A percentile compares a stretch with the other conserved stretches of the same genome.
Evolutionary conservation across 164 flowering plant species (phyloP).

Genomic region (Magnolia kwangsiensis): DNA sequence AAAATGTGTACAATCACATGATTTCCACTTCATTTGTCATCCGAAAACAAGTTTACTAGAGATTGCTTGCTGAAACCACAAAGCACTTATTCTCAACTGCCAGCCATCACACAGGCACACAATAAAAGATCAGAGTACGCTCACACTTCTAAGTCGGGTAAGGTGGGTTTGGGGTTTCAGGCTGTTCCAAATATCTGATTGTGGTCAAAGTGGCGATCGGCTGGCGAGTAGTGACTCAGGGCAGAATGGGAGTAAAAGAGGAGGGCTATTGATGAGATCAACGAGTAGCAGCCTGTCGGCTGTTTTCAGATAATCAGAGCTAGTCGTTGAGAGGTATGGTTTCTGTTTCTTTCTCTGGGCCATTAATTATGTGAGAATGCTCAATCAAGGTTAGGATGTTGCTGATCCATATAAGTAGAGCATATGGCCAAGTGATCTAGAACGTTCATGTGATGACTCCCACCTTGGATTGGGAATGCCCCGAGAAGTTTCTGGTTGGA

Average conservation of each 20-base stretch:
- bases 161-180: too few species aligned
- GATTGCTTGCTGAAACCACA: too few species aligned
- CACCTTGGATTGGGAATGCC: background rate
- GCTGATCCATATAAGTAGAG: background rate
- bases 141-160: too few species aligned
- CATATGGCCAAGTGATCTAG: background rate
- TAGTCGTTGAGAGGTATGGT: background rate
- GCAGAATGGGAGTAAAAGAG: background rate
- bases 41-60: too few species aligned
- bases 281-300: background rate
- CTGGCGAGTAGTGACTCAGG: background rate
- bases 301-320: background rate
- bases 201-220: too few species aligned
- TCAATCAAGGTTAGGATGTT: background rate
- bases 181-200: too few species aligned
- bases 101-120: too few species aligned
- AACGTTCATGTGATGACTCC: background rate
- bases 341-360: background rate
- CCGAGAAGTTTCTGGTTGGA: background rate
- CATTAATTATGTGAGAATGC: background rate
- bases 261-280: background rate
- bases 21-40: too few species aligned
- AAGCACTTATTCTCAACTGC: too few species aligned
- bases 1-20: too few species aligned
- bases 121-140: too few species aligned